Percentiles rank a stretch among this genome's conserved stretches.
Evolutionary conservation across 257 asterid species (phyloP).

Genomic region (Nicotiana paniculata): DNA sequence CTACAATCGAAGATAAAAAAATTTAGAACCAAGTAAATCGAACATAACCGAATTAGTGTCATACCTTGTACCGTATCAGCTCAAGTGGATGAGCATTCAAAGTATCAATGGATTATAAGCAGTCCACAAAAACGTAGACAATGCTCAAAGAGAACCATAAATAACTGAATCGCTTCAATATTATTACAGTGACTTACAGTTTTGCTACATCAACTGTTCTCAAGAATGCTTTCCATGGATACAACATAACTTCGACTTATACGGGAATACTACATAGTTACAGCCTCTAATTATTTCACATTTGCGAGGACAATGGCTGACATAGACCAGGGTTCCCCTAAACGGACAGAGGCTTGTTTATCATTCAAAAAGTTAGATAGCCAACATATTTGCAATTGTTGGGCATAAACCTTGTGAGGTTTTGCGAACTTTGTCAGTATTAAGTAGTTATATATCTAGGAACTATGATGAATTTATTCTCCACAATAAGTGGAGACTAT

Average conservation of each 20-base stretch:
- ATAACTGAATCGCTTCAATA: background rate
- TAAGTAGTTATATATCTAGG: background rate
- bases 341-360: background rate
- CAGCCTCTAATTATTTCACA: conserved; percentile 1
- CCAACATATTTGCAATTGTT: background rate
- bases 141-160: background rate
- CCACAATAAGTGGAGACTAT: background rate
- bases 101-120: background rate
- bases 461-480: conserved; percentile 2
- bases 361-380: conserved; percentile 8
- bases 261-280: background rate
- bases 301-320: background rate
- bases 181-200: background rate
- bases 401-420: background rate
- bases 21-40: too few species aligned
- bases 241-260: background rate
- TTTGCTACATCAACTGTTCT: background rate
- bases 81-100: too few species aligned
- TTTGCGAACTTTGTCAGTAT: background rate
- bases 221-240: background rate
- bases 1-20: too few species aligned
- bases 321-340: background rate
- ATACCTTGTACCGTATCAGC: too few species aligned
- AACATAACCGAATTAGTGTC: too few species aligned
- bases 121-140: background rate